Conservation (phyloP, 1,284 basidiomycete species). For the Cutaneotrichosporon cyanovorans region DNA sequence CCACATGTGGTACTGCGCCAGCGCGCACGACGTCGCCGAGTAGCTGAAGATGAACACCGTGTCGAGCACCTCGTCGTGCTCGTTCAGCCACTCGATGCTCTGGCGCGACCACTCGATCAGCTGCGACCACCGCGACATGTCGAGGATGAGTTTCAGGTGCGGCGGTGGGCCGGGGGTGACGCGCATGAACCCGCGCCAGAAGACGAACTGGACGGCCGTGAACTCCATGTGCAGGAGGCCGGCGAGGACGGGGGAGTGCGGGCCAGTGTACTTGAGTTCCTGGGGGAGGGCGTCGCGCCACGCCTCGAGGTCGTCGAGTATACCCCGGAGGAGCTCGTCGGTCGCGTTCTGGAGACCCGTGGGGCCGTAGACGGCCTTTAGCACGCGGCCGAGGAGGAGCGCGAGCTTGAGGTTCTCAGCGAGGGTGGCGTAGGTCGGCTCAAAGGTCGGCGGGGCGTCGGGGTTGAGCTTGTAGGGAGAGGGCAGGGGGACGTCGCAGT, state of each 20-base stretch:
- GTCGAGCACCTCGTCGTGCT: slow-evolving; percentile 72
- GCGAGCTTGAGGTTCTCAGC: slow-evolving; percentile 77
- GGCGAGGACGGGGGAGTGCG: slow-evolving; percentile 50
- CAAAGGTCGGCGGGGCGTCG: slow-evolving; percentile 14
- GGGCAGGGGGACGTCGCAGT: slow-evolving; percentile 84
- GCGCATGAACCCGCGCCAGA: slow-evolving; percentile 91
- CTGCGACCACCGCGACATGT: slow-evolving; percentile 67
- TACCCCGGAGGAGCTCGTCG: slow-evolving; percentile 62
- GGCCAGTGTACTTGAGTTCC: slow-evolving; percentile 62
- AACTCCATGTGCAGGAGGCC: slow-evolving; percentile 78
- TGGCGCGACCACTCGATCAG: slow-evolving; percentile 67
- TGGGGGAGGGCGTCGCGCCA: slow-evolving; percentile 72
- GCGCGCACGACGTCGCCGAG: slow-evolving; percentile 77
- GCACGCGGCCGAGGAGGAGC: slow-evolving; percentile 73
- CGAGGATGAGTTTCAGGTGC: slow-evolving; percentile 75
- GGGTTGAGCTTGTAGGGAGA: slow-evolving; percentile 54
- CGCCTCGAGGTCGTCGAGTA: slow-evolving; percentile 59
- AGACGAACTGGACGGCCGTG: slow-evolving; percentile 63
- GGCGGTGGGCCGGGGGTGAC: slow-evolving; percentile 79
- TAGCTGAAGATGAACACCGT: slow-evolving; percentile 80
- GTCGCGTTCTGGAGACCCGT: slow-evolving; percentile 74
- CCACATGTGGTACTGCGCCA: slow-evolving; percentile 61
- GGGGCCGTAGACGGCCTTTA: slow-evolving; percentile 78
- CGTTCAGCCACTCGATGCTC: slow-evolving; percentile 81
- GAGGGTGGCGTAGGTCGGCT: slow-evolving; percentile 22